phyloP scores from a whole-genome alignment of 768 basidiomycete species.

The Porphyrellus cyaneotinctus region DNA sequence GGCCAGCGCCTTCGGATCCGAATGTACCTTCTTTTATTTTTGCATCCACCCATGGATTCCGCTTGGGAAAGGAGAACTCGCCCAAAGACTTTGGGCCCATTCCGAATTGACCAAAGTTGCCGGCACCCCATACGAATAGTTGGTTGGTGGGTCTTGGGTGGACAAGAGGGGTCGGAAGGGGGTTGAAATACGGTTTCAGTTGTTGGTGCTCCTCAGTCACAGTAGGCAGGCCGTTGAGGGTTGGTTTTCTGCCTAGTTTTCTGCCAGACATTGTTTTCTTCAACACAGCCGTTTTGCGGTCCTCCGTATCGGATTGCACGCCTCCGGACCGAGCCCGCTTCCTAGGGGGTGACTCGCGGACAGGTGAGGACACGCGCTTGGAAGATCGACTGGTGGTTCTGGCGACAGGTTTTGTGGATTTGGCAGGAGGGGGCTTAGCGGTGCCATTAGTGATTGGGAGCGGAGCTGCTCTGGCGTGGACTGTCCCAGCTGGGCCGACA shows the following conservation, averaged over 20 bases:
- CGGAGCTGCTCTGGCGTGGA: slow-evolving; percentile 28
- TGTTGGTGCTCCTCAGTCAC: slow-evolving; percentile 36
- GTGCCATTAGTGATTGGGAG: slow-evolving; percentile 27
- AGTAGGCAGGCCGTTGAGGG: slow-evolving; percentile 29
- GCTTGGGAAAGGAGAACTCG: slow-evolving; percentile 73
- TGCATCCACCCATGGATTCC: slow-evolving; percentile 73
- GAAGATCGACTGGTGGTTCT: slow-evolving; percentile 23
- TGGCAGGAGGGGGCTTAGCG: slow-evolving; percentile 31
- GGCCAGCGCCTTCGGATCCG: slow-evolving; percentile 69
- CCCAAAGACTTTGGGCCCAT: slow-evolving; percentile 72
- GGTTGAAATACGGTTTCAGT: slow-evolving; percentile 58
- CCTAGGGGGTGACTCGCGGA: slow-evolving; percentile 39
- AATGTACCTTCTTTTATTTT: slow-evolving; percentile 69
- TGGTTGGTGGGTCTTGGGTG: slow-evolving; percentile 62
- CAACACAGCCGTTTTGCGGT: slow-evolving; percentile 26
- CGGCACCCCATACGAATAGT: slow-evolving; percentile 86
- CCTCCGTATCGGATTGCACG: slow-evolving; percentile 42
- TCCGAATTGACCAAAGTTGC: slow-evolving; percentile 95
- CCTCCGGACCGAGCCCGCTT: slow-evolving; percentile 45
- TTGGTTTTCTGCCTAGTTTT: slow-evolving; percentile 30
- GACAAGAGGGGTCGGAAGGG: slow-evolving; percentile 55
- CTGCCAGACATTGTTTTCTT: slow-evolving; percentile 25
- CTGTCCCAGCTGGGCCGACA: slow-evolving; percentile 34
- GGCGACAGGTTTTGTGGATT: slow-evolving; percentile 32
- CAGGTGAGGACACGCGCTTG: slow-evolving; percentile 52